phyloP scores from a whole-genome alignment of 2,329 filamentous ascomycete species.

The Stachybotrys chartarum region DNA sequence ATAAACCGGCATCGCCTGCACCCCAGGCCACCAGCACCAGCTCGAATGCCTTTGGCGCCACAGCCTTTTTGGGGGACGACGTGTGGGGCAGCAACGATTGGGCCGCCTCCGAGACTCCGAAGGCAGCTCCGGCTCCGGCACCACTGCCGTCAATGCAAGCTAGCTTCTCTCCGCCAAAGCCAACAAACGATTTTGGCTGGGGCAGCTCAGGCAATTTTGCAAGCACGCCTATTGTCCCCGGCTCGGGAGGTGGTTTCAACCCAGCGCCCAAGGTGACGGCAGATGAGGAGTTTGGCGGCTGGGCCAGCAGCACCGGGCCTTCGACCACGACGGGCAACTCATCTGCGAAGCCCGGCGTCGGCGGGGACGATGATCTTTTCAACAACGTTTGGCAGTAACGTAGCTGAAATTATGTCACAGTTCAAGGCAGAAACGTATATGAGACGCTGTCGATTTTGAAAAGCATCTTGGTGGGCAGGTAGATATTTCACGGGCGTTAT shows the following conservation, averaged over 20 bases:
- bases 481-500: conserved; percentile 23
- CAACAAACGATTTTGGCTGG: conserved; percentile 56
- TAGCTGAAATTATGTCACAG: not conserved
- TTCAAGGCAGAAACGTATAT: not conserved
- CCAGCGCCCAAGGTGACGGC: conserved; percentile 64
- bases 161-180: conserved; percentile 43
- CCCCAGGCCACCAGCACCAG: conserved; percentile 23
- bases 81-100: conserved; percentile 87
- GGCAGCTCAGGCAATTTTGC: conserved; percentile 40
- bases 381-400: conserved; percentile 86
- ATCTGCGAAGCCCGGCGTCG: conserved; percentile 53
- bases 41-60: conserved; percentile 29
- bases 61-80: conserved; percentile 49
- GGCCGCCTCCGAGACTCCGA: conserved; percentile 45
- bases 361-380: conserved; percentile 78
- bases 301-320: conserved; percentile 64
- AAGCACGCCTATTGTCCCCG: conserved; percentile 53
- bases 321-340: conserved; percentile 29
- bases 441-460: not conserved
- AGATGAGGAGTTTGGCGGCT: conserved; percentile 94
- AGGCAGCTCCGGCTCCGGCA: conserved; percentile 25
- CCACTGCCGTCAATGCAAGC: conserved; percentile 30
- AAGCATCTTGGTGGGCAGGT: conserved; percentile 7
- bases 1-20: conserved; percentile 35
- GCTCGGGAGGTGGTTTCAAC: conserved; percentile 58